phyloP scores from a whole-genome alignment of 345 rosid species.

The Populus davidiana region DNA sequence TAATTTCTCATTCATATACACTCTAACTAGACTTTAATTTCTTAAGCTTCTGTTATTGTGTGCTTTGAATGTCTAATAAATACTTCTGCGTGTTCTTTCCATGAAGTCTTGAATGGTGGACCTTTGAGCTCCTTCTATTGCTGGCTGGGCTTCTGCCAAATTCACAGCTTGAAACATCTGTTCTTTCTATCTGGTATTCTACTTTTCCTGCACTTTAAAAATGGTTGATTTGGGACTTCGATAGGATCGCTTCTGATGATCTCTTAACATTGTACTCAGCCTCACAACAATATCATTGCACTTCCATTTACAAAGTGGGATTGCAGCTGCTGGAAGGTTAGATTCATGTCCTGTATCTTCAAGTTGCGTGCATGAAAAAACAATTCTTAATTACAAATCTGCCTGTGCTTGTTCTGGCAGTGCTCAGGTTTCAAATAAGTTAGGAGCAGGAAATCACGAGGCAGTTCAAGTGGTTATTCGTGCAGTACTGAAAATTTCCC shows the following conservation, averaged over 20 bases:
- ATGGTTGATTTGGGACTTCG: neutral
- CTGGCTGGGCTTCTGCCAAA: conserved; percentile 21
- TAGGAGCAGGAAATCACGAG: conserved; percentile 19
- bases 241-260: neutral
- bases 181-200: conserved; percentile 16
- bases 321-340: conserved; percentile 31
- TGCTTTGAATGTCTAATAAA: no score
- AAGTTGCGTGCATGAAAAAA: no score
- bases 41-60: no score
- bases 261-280: conserved; percentile 8
- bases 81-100: no score
- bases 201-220: neutral
- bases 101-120: conserved; percentile 23
- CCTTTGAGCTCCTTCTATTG: conserved; percentile 10
- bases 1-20: conserved; percentile 15
- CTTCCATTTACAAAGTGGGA: conserved; percentile 11
- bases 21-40: no score
- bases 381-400: no score
- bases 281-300: conserved; percentile 16
- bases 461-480: conserved; percentile 11
- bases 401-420: neutral
- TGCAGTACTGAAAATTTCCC: neutral
- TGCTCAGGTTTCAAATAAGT: conserved; percentile 21
- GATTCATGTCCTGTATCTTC: no score
- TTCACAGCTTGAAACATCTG: conserved; percentile 20